phyloP scores from a whole-genome alignment of 768 basidiomycete species.

The Mycena crocata region DNA sequence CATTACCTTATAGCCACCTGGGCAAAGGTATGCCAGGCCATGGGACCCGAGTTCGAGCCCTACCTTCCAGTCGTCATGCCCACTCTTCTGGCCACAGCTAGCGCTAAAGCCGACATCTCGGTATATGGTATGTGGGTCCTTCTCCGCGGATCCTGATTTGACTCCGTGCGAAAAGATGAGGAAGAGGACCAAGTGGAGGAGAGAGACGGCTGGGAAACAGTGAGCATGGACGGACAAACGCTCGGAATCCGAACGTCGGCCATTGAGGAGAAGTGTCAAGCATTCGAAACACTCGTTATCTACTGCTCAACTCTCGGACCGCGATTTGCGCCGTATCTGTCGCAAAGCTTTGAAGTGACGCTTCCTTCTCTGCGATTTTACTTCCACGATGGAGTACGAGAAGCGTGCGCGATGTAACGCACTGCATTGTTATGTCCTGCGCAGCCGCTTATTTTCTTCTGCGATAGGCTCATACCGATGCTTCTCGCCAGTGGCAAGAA shows the following conservation, averaged over 20 bases:
- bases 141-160: neutral
- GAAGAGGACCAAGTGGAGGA: constrained; percentile 66
- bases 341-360: constrained; percentile 77
- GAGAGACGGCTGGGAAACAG: constrained; percentile 83
- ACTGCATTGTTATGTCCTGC: neutral
- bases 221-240: constrained; percentile 80
- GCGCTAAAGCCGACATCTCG: constrained; percentile 83
- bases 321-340: constrained; percentile 78
- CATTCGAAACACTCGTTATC: constrained; percentile 88
- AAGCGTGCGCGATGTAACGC: constrained; percentile 79
- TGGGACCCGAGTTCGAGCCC: constrained; percentile 87
- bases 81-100: constrained; percentile 76
- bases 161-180: constrained; percentile 52
- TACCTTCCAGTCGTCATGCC: constrained; percentile 91
- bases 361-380: constrained; percentile 79
- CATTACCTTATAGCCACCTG: constrained; percentile 89
- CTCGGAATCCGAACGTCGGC: constrained; percentile 83
- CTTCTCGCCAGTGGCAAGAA: constrained; percentile 76
- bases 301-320: constrained; percentile 77
- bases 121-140: constrained; percentile 65
- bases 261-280: constrained; percentile 90
- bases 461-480: constrained; percentile 75
- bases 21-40: constrained; percentile 89
- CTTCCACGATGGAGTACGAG: constrained; percentile 88
- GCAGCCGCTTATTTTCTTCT: neutral